Base-by-base conservation (phyloP, 1,284 basidiomycete species). In the Ganoderma lingzhi region DNA sequence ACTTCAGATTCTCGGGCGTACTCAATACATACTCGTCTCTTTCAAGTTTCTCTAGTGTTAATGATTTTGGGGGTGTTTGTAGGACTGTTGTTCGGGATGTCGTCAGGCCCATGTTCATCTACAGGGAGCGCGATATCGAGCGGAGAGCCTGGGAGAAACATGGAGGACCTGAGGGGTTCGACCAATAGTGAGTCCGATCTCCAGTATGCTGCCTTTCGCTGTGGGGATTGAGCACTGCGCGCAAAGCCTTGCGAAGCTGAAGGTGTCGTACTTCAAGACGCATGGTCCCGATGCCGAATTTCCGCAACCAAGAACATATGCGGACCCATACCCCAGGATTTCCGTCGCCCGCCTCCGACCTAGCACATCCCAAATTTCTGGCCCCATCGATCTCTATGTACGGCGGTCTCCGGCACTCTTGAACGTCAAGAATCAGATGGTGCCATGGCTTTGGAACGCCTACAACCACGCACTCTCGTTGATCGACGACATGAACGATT, bases 81-180 rank as follows among this genome's bases (percentile, higher is more conserved):
- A 53, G 51, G 14, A 30, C 51, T 14, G 23, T 53, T 10, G 51
- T 15, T 30, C 9, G 3, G 23, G 51, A 28, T 23, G 10, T 30
- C 58, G 30, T 45, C 10, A 10, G 19, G 9, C 39, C 35, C 35
- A 32, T 62, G 44, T 60, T 51, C 53, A 59, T 66, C 35, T 48
- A 17, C 45, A 35, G 2, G 60, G 51, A 53, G 19, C 51, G 23
- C 6, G 51, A 53, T 6, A 14, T 53, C 51, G 28, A 53, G 14
- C 51, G 51, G 6, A 30, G 51, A 10, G 51, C 51, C 4, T 53
- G 51, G 51, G 51, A 53, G 51, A 53, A 30, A 15, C 51, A 53
- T 15, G 51, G 51, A 19, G 51, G 51, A 12, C 51, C 51, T 1
- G 51, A 53, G 51, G 12, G 2, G 12, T 30, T 53, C 28, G 51